These are phyloP conservation scores for Cladosporium sp. DNA, from an alignment of 2,329 filamentous ascomycete species.

Conservation along the genomic window DNA sequence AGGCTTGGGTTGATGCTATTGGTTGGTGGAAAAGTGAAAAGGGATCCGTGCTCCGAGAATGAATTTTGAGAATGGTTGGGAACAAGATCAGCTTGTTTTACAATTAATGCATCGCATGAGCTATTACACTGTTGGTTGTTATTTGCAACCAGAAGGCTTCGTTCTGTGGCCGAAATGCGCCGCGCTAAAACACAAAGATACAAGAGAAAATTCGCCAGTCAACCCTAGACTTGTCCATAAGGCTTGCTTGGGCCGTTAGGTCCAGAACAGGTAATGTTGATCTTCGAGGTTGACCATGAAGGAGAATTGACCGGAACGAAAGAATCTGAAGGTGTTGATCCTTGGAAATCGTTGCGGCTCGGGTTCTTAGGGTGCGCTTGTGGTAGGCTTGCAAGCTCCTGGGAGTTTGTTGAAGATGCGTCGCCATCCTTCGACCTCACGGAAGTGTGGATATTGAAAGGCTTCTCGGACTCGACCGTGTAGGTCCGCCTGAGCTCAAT, in stretches of 20 bases:
- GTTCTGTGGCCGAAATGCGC: constrained; percentile 2
- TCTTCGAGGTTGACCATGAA: not conserved
- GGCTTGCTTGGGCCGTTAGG: not conserved
- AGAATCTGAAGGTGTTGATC: not conserved
- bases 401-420: not conserved
- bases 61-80: too few relatives aligned
- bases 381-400: not conserved
- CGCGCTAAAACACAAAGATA: not conserved
- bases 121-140: not conserved
- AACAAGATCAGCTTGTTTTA: too few relatives aligned
- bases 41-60: too few relatives aligned
- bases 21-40: too few relatives aligned
- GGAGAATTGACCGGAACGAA: not conserved
- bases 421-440: not conserved
- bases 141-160: not conserved
- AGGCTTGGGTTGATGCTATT: not conserved
- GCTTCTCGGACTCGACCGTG: constrained; percentile 6
- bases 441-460: not conserved
- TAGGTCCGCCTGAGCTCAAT: constrained; percentile 6
- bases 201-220: not conserved
- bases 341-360: not conserved
- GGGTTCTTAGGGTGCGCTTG: not conserved
- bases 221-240: not conserved
- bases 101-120: too few relatives aligned
- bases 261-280: not conserved